These are phyloP conservation scores for Dioszegia hungarica DNA, from an alignment of 768 basidiomycete genomes.

Conservation along the genomic window DNA sequence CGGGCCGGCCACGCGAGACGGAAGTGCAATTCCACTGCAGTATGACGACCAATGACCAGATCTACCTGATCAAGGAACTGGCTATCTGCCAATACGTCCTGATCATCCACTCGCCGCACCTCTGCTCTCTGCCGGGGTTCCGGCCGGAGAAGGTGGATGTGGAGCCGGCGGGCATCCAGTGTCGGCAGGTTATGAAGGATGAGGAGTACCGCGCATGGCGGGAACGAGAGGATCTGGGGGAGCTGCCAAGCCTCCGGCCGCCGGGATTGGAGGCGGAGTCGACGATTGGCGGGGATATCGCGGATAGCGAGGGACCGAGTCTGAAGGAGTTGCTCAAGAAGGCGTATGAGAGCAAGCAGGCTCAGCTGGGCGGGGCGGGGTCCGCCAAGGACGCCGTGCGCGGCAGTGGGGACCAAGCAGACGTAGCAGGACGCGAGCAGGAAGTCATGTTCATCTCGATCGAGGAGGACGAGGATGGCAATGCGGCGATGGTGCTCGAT, in stretches of 20 bases:
- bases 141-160: conserved; percentile 48
- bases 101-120: conserved; percentile 87
- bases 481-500: background rate
- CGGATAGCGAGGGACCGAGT: conserved; percentile 2
- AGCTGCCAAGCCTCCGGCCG: background rate
- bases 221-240: background rate
- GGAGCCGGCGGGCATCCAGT: conserved; percentile 28
- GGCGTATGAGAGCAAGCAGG: conserved; percentile 2
- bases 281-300: background rate
- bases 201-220: conserved; percentile 24
- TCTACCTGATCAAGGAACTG: conserved; percentile 86
- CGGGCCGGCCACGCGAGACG: conserved; percentile 75
- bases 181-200: conserved; percentile 38
- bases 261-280: background rate
- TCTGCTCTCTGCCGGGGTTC: conserved; percentile 91
- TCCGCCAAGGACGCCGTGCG: background rate
- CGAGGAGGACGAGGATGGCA: conserved; percentile 10
- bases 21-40: conserved; percentile 97
- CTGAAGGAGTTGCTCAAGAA: conserved; percentile 6
- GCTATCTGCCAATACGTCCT: conserved; percentile 91
- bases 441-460: conserved; percentile 3
- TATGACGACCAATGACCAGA: conserved; percentile 85
- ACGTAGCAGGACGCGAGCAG: conserved; percentile 12
- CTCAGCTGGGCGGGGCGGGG: background rate
- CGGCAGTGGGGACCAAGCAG: background rate